These are phyloP conservation scores for Globisporangium paddicum DNA, from an alignment of 352 stramenopile genomes.

Conservation along the genomic window DNA sequence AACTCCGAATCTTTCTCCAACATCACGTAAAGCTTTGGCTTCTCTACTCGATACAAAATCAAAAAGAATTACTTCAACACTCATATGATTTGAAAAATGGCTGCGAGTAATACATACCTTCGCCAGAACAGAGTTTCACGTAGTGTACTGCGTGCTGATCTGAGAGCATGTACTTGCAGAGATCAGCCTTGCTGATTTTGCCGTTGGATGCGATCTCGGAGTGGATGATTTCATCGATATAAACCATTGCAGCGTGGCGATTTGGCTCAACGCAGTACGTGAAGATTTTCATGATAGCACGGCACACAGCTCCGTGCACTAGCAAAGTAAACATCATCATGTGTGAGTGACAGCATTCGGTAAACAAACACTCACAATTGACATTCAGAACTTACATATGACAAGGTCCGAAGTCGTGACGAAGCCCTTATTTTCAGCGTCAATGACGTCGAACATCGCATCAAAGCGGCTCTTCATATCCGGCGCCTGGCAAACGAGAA, in stretches of 20 bases:
- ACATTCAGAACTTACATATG: conserved; percentile 23
- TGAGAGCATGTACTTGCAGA: conserved; percentile 53
- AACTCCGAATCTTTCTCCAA: conserved; percentile 60
- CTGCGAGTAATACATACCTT: conserved; percentile 18
- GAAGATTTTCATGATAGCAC: conserved; percentile 60
- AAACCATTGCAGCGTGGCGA: conserved; percentile 31
- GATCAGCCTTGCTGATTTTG: conserved; percentile 22
- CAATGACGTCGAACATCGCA: conserved; percentile 62
- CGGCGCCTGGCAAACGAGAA: conserved; percentile 57
- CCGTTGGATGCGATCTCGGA: conserved; percentile 21
- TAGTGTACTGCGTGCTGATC: conserved; percentile 54
- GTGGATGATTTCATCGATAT: conserved; percentile 34
- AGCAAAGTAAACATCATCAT: background rate
- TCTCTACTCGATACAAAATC: conserved; percentile 22
- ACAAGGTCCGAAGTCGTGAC: conserved; percentile 43
- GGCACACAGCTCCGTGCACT: conserved; percentile 42
- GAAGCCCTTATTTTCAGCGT: conserved; percentile 25
- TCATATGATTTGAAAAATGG: background rate
- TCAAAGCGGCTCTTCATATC: conserved; percentile 58
- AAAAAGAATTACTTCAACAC: background rate
- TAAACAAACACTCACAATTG: background rate
- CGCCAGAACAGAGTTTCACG: conserved; percentile 53
- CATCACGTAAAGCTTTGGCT: conserved; percentile 60
- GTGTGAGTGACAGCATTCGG: background rate
- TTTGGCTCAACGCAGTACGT: conserved; percentile 42